These are phyloP conservation scores for Austropuccinia psidii DNA, from an alignment of 1,284 basidiomycete species.

Conservation along the genomic window DNA sequence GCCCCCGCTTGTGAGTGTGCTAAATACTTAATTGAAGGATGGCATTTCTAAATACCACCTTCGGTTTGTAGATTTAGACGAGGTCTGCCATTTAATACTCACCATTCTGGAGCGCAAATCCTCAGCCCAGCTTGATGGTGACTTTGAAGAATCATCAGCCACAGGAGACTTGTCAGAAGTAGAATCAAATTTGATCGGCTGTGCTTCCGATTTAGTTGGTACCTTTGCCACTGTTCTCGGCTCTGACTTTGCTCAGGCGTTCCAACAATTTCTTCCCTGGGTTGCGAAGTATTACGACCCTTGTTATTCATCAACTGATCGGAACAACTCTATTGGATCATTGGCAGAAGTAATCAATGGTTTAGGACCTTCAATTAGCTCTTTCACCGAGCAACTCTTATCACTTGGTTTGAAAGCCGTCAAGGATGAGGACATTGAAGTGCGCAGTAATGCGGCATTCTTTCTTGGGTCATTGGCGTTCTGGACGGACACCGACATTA, in stretches of 20 bases:
- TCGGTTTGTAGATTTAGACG: conserved; percentile 61
- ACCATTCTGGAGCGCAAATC: conserved; percentile 86
- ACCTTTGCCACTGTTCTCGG: conserved; percentile 79
- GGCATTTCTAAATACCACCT: background rate
- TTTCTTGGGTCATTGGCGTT: conserved; percentile 86
- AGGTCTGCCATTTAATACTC: conserved; percentile 67
- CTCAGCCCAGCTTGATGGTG: conserved; percentile 90
- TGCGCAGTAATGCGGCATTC: conserved; percentile 93
- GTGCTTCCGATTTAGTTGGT: conserved; percentile 89
- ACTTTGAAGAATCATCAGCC: conserved; percentile 77
- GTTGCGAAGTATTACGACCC: conserved; percentile 79
- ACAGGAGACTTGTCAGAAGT: conserved; percentile 77
- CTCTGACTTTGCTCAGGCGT: conserved; percentile 73
- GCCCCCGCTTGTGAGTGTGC: conserved; percentile 14
- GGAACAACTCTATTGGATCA: conserved; percentile 85
- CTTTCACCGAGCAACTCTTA: conserved; percentile 69
- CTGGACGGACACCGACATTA: conserved; percentile 74
- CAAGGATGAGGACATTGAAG: conserved; percentile 76
- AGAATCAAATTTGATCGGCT: conserved; percentile 88
- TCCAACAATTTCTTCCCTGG: conserved; percentile 76
- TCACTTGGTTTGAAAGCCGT: conserved; percentile 77
- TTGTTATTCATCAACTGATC: conserved; percentile 64
- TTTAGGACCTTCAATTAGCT: conserved; percentile 77
- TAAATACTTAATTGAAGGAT: background rate
- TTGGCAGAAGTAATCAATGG: conserved; percentile 92